Percentiles rank a stretch among this genome's conserved stretches.
phyloP scores from a whole-genome alignment of 1,139 yeast species.

The Saccharomycopsis hybrid region DNA sequence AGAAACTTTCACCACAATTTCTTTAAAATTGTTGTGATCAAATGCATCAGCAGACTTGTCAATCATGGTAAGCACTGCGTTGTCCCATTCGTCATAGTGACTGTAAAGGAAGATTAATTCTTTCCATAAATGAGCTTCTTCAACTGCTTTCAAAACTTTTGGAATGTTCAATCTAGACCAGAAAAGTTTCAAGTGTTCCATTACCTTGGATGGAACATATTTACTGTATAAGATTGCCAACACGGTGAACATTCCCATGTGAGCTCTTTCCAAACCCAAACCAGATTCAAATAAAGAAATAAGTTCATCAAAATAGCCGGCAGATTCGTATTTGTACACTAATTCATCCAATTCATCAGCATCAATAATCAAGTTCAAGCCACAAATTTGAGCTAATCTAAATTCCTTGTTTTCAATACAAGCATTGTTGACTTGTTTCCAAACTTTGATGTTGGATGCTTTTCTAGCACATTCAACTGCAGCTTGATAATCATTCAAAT shows the following conservation, averaged over 20 bases:
- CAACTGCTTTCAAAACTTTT: constrained; percentile 91
- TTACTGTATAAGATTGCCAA: constrained; percentile 86
- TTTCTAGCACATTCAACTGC: constrained; percentile 99
- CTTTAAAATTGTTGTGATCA: constrained; percentile 92
- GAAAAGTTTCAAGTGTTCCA: constrained; percentile 95
- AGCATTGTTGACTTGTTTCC: constrained; percentile 97
- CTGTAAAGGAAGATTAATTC: constrained; percentile 94
- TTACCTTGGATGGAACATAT: constrained; percentile 83
- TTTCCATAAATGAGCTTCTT: constrained; percentile 91
- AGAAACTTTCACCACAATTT: constrained; percentile 88
- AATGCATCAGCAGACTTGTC: constrained; percentile 90
- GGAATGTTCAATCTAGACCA: constrained; percentile 99
- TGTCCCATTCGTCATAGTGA: constrained; percentile 99
- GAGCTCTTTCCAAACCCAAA: constrained; percentile 94
- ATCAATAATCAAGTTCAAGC: constrained; percentile 91
- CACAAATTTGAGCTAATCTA: constrained; percentile 97
- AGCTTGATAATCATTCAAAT: constrained; percentile 84
- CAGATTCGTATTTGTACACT: constrained; percentile 78
- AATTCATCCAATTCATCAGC: constrained; percentile 95
- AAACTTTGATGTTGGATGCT: constrained; percentile 87
- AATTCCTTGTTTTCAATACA: constrained; percentile 94
- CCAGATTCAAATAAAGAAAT: constrained; percentile 94
- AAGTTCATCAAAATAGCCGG: constrained; percentile 89
- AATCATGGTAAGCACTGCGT: constrained; percentile 97
- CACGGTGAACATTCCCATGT: constrained; percentile 99